Conservation (phyloP, 805 yeast species). For the Barnettozyma vustinii region DNA sequence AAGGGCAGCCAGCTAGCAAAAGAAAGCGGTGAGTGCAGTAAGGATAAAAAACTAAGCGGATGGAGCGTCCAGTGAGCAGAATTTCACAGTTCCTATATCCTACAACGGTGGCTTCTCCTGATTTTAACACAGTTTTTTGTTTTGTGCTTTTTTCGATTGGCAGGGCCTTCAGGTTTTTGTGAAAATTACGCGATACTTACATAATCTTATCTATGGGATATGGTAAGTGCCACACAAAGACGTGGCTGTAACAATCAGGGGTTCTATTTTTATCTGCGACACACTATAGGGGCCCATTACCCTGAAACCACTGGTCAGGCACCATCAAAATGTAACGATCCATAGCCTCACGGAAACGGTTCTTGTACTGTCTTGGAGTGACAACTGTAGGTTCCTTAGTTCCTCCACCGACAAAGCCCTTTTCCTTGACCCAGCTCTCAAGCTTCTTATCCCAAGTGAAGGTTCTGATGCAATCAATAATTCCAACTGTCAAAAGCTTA, state of each 20-base stretch:
- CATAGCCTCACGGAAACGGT: constrained; percentile 95
- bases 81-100: background rate
- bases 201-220: background rate
- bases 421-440: constrained; percentile 98
- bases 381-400: constrained; percentile 95
- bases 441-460: constrained; percentile 98
- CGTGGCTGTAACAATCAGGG: background rate
- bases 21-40: background rate
- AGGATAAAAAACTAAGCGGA: background rate
- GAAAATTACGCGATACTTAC: background rate
- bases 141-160: background rate
- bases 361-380: constrained; percentile 93
- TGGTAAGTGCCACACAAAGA: background rate
- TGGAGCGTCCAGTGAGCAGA: background rate
- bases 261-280: background rate
- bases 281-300: constrained; percentile 7
- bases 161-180: background rate
- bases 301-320: constrained; percentile 61
- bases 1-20: background rate
- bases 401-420: constrained; percentile 80
- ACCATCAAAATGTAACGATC: constrained; percentile 92
- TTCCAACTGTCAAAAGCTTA: constrained; percentile 80
- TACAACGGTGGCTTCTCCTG: background rate
- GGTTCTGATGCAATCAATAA: constrained; percentile 88
- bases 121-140: background rate